phyloP scores from a whole-genome alignment of 179 eudicot species.

The Actinidia arguta region DNA sequence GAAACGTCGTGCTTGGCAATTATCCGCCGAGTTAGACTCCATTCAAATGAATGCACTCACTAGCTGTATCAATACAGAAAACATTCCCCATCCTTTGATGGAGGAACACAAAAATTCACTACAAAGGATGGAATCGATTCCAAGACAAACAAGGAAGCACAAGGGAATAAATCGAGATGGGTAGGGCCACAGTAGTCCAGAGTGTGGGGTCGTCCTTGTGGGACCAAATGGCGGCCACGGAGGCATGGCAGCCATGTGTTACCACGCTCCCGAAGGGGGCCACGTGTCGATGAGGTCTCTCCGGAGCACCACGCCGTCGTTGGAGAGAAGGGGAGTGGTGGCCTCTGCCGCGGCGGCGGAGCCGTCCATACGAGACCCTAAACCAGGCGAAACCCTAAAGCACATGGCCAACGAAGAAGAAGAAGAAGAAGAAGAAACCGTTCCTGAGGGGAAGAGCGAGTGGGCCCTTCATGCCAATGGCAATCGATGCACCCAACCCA shows the following conservation, averaged over 20 bases:
- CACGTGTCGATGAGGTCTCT: conserved; percentile 79
- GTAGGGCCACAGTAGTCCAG: conserved; percentile 56
- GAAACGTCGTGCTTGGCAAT: neutral
- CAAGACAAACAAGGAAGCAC: neutral
- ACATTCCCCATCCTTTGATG: too few relatives aligned
- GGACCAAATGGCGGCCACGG: conserved; percentile 83
- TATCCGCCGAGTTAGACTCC: neutral
- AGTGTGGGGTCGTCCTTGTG: conserved; percentile 70
- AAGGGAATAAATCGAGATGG: conserved; percentile 44
- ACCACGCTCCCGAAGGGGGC: conserved; percentile 90
- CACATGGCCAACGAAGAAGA: too few relatives aligned
- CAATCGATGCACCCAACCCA: too few relatives aligned
- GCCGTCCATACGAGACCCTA: conserved; percentile 19
- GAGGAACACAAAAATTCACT: neutral
- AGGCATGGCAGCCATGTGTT: conserved; percentile 92
- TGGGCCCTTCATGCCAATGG: too few relatives aligned
- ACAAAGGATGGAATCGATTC: neutral
- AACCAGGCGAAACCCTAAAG: conserved; percentile 8
- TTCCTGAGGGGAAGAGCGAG: too few relatives aligned
- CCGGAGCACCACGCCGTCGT: conserved; percentile 72
- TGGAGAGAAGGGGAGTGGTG: conserved; percentile 1
- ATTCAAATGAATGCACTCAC: neutral
- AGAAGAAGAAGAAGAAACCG: too few relatives aligned
- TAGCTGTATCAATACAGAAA: neutral
- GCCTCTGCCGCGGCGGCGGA: conserved; percentile 24